Base-by-base conservation (phyloP, 2,329 filamentous ascomycete genomes). In the Daldinia sp. region DNA sequence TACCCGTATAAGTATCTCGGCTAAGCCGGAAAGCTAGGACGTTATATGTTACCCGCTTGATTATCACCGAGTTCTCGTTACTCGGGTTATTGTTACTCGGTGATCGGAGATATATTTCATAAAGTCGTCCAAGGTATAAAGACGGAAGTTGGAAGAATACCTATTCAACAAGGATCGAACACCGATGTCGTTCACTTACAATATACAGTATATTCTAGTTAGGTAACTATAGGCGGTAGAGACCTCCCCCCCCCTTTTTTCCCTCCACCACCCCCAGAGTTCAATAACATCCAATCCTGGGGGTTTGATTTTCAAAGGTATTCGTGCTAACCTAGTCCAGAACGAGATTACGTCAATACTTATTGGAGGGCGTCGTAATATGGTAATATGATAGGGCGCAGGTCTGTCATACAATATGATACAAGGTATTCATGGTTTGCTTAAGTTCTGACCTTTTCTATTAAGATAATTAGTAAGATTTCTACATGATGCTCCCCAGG, bases 381-480 rank as follows among this genome's bases (percentile, higher is more conserved):
- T 64, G 30, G 32, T 37, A 39, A 45, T 19, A 47, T 60, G 61
- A 55, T 58, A 61, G 56, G 64, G 53, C 51, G 35, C 30, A 34
- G 30, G 15, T 25, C 49, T 35, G 49, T 54, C 15, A 9, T 49
- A 43, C 4, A n/a, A 3, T 19, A 23, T 27, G n/a, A 57, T 41
- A 55, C 29, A 55, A 7, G n/a, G n/a, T n/a, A 41, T 55, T 54
- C 54, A 43, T 13, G 29, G 11, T 50, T 58, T 61, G 37, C 53
- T 58, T 61, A 43, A 56, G 57, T 64, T 55, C 61, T 62, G 55
- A 62, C 58, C 8, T 56, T 15, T 39, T 60, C 34, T 27, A 64
- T 64, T 63, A 64, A 61, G 58, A 62, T 64, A 48, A 59, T 64
- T 64, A 67, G 37, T 64, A 64, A 67, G 41, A 58, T 39, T 47